These are phyloP conservation scores for Flaveria ramosissima DNA, from an alignment of 129 eudicot genomes.

Conservation along the genomic window DNA sequence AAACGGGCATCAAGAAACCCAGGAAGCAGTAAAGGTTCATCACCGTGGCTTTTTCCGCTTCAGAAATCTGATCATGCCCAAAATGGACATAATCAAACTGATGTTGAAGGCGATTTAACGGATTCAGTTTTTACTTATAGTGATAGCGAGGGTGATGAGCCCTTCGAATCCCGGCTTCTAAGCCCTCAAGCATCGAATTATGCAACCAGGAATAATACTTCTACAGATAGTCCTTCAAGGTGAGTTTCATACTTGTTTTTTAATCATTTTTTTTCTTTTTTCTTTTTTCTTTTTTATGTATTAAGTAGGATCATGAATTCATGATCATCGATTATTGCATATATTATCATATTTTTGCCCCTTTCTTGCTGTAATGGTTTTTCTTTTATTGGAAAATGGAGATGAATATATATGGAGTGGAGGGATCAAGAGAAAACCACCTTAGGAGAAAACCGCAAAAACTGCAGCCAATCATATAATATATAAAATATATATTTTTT, in stretches of 20 bases:
- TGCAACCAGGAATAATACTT: conserved; percentile 42
- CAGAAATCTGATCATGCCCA: conserved; percentile 32
- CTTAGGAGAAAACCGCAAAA: too few relatives aligned
- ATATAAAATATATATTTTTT: too few relatives aligned
- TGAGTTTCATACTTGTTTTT: conserved; percentile 27
- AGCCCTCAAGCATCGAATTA: conserved; percentile 59
- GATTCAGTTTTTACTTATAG: conserved; percentile 49
- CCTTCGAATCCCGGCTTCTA: conserved; percentile 43
- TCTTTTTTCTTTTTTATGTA: background rate
- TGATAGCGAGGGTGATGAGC: conserved; percentile 43
- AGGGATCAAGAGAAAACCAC: too few relatives aligned
- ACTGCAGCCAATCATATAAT: too few relatives aligned
- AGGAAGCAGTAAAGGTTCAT: conserved; percentile 30
- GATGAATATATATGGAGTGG: background rate
- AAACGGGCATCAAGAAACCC: conserved; percentile 37
- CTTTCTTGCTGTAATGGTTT: background rate
- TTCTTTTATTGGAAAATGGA: background rate
- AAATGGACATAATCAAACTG: conserved; percentile 32
- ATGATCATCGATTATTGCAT: background rate
- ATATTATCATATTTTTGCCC: background rate
- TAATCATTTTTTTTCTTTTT: background rate
- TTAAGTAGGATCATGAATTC: conserved; percentile 5
- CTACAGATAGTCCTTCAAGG: conserved; percentile 50
- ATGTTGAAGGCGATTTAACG: conserved; percentile 49
- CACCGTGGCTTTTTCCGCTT: conserved; percentile 35